A percentile compares a stretch with the other conserved stretches of the same genome.
phyloP scores from a whole-genome alignment of 2,329 filamentous ascomycete species.

The Aspergillus sp. region DNA sequence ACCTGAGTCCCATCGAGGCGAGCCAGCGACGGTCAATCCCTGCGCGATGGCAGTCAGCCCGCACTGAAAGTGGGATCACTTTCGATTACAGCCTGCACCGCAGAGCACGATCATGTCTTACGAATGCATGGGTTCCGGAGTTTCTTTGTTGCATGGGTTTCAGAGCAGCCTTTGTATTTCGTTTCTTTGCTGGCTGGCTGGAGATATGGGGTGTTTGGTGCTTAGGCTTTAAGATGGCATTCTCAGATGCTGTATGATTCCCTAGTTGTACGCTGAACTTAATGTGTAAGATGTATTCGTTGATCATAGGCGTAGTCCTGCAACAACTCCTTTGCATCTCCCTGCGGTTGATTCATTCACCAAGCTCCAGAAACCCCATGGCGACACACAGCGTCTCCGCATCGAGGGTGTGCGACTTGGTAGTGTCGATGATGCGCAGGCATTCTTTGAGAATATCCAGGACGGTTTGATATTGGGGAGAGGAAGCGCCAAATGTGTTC shows the following conservation, averaged over 20 bases:
- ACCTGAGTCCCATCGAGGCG: background rate
- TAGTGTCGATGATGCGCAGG: constrained; percentile 27
- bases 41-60: background rate
- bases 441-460: constrained; percentile 34
- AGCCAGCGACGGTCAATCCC: background rate
- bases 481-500: constrained; percentile 37
- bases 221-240: constrained; percentile 6
- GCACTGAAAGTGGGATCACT: constrained; percentile 4
- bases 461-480: constrained; percentile 36
- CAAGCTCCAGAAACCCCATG: constrained; percentile 27
- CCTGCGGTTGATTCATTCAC: background rate
- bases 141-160: constrained; percentile 31
- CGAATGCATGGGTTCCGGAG: constrained; percentile 36
- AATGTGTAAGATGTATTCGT: constrained; percentile 19
- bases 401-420: constrained; percentile 19
- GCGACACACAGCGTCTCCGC: constrained; percentile 30
- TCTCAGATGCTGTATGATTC: constrained; percentile 3
- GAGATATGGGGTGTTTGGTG: constrained; percentile 20
- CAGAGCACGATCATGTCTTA: constrained; percentile 28
- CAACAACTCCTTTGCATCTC: background rate
- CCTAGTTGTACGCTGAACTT: constrained; percentile 14
- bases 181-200: constrained; percentile 13
- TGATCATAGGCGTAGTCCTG: background rate
- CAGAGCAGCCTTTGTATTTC: constrained; percentile 22
- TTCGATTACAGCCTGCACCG: constrained; percentile 11